Base-by-base conservation (phyloP, 1,284 basidiomycete species). In the Cronartium quercuum region DNA sequence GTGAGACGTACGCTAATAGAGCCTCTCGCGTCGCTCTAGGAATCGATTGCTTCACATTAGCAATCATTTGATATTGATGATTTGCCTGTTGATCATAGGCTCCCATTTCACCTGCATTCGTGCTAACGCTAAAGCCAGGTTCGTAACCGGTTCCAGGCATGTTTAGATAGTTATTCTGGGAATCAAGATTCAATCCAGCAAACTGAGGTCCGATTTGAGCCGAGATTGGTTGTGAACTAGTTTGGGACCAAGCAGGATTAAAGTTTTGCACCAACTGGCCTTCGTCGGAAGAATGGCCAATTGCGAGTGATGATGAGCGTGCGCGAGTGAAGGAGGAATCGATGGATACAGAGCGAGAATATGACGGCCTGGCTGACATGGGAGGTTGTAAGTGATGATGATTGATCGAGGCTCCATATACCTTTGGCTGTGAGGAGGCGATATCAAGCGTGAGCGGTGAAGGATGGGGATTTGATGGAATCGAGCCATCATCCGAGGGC, bases 11-110 rank as follows among this genome's bases (percentile, higher is more conserved):
- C 64, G 71, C 71, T 34, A 74, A 61, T 13, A 74, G 40, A 41
- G 71, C 71, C 58, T 74, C 64, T 24, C 71, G 64, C 71, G 66
- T 64, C 5, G 71, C 51, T 21, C 55, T 47, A n/a, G 64, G 21
- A 1, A 74, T 74, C 38, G 55, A 60, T 9, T 44, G 41, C 55
- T 42, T 60, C 1, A 64, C 40, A 41, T 47, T 35, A 18, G 55
- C 38, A 13, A 65, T 47, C 21, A 40, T 5, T 18, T 35, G 12
- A n/a, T 40, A 21, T 6, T 61, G 21, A 12, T 58, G 69, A 40
- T 47, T 62, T 15, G 69, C n/a, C 12, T 55, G 51, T 12, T 55
- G 51, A 55, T 55, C 29, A 10, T 55, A 55, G 29, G 51, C 51
- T 21, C n/a, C n/a, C n/a, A 55, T n/a, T 55, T 55, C 51, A 10